Evolutionary conservation across 768 basidiomycete genomes (phyloP).

Genomic region (Cantharellus anzutake): DNA sequence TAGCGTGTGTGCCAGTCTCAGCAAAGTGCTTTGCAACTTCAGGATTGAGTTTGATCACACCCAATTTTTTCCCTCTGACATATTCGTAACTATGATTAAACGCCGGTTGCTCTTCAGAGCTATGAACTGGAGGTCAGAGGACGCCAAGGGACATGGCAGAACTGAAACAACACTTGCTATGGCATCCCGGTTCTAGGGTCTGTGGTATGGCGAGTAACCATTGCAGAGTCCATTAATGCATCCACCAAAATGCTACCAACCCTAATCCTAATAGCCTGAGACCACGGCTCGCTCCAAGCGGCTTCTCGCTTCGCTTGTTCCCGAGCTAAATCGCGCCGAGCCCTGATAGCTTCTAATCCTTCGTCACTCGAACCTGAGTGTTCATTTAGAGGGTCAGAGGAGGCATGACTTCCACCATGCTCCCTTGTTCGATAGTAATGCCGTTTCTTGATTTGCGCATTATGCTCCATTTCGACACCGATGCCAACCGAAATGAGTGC

Average conservation of each 20-base stretch:
- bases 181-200: constrained; percentile 32
- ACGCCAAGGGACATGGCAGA: constrained; percentile 3
- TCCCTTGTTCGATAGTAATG: constrained; percentile 1
- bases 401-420: not conserved
- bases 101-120: constrained; percentile 67
- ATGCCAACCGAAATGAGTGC: constrained; percentile 64
- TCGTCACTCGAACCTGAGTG: not conserved
- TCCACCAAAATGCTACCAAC: constrained; percentile 73
- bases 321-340: constrained; percentile 45
- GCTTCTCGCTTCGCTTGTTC: constrained; percentile 25
- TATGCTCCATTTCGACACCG: constrained; percentile 80
- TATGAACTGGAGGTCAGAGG: constrained; percentile 13
- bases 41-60: constrained; percentile 74
- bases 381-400: constrained; percentile 15
- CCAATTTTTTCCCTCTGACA: constrained; percentile 82
- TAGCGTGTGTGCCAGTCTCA: constrained; percentile 45
- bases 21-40: constrained; percentile 59
- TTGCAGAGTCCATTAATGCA: constrained; percentile 66
- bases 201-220: constrained; percentile 39
- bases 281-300: constrained; percentile 44
- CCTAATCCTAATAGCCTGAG: constrained; percentile 51
- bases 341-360: constrained; percentile 22
- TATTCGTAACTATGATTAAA: constrained; percentile 89
- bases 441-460: constrained; percentile 39
- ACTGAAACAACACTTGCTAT: constrained; percentile 29